phyloP scores from a whole-genome alignment of 441 rosid genomes.

The Gossypium gossypioides region DNA sequence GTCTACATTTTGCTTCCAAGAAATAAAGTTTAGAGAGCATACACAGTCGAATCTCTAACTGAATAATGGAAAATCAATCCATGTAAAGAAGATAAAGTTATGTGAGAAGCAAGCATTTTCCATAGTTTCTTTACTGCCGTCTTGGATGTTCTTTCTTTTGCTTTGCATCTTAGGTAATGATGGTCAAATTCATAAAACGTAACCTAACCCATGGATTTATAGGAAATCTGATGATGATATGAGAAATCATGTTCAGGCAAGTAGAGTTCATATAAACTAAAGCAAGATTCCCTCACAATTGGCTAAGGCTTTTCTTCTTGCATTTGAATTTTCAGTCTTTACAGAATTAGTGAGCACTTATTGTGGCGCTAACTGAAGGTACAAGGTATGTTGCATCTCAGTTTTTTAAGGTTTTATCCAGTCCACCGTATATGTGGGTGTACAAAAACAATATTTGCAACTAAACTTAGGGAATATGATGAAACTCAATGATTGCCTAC shows the following conservation, averaged over 20 bases:
- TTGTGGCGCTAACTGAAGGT: not conserved
- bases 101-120: not conserved
- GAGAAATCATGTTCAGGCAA: not conserved
- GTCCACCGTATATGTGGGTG: too few species aligned
- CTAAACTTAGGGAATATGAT: too few species aligned
- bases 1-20: not conserved
- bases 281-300: not conserved
- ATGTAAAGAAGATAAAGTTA: not conserved
- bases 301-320: not conserved
- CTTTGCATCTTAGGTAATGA: not conserved
- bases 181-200: not conserved
- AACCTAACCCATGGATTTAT: not conserved
- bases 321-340: not conserved
- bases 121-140: not conserved
- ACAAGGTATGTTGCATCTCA: too few species aligned
- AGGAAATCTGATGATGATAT: not conserved
- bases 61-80: not conserved
- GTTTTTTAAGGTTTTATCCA: too few species aligned
- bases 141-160: not conserved
- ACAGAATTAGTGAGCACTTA: not conserved
- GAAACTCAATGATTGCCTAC: too few species aligned
- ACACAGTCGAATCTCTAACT: not conserved
- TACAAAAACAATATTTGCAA: too few species aligned
- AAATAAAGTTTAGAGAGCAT: not conserved
- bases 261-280: not conserved